Evolutionary conservation across 2,329 filamentous ascomycete species (phyloP).

Genomic region (Talaromyces amestolkiae): DNA sequence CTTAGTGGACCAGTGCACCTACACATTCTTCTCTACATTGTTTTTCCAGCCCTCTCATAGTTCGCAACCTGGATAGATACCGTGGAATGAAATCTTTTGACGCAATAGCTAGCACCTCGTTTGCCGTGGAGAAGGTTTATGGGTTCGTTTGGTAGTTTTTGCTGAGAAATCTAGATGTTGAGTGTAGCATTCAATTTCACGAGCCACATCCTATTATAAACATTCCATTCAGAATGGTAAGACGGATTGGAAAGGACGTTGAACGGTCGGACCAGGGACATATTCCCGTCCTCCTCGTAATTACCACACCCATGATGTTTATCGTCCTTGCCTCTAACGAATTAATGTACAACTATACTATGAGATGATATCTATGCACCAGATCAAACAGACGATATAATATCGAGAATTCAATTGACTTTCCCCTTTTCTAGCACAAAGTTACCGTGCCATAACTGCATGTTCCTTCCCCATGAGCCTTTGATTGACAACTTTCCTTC

Average conservation of each 20-base stretch:
- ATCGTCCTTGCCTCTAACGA: background rate
- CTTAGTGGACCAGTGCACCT: too few relatives aligned
- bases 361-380: background rate
- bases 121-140: too few relatives aligned
- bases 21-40: too few relatives aligned
- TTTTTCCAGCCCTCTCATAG: too few relatives aligned
- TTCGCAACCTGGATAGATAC: too few relatives aligned
- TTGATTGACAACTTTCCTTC: background rate
- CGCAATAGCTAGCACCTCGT: too few relatives aligned
- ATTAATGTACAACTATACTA: background rate
- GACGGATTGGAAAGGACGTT: constrained; percentile 52
- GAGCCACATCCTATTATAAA: too few relatives aligned
- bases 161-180: too few relatives aligned
- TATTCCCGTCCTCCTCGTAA: constrained; percentile 37
- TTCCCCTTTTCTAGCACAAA: background rate
- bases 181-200: too few relatives aligned
- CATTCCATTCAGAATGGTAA: constrained; percentile 46
- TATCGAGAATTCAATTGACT: background rate
- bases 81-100: too few relatives aligned
- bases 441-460: background rate
- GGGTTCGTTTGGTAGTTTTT: too few relatives aligned
- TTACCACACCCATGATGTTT: background rate
- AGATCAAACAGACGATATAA: background rate
- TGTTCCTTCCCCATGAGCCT: background rate
- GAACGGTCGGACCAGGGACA: constrained; percentile 48